Percentiles rank a stretch among this genome's conserved stretches.
phyloP scores from a whole-genome alignment of 139 green algal genomes.

The Tetraselmis striata region DNA sequence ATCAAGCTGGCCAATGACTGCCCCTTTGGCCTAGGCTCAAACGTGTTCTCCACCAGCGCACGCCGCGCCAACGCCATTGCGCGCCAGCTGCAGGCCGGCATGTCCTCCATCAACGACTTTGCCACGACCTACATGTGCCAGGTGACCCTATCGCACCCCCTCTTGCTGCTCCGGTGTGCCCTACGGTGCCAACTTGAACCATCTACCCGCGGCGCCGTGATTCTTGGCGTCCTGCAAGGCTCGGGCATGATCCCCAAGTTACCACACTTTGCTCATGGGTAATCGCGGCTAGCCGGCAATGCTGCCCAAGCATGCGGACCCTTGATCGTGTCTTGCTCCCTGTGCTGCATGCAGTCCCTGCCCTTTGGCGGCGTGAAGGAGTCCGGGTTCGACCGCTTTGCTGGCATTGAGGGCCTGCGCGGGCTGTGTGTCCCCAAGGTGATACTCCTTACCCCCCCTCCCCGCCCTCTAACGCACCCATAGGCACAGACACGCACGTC shows the following conservation, averaged over 20 bases:
- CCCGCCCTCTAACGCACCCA: slow-evolving; percentile 1
- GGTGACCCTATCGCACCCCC: neutral
- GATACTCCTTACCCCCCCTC: neutral
- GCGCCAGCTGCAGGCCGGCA: slow-evolving; percentile 61
- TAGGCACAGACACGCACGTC: neutral
- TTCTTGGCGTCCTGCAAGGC: too few relatives aligned
- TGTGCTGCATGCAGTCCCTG: too few relatives aligned
- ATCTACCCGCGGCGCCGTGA: too few relatives aligned
- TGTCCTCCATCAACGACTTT: slow-evolving; percentile 95
- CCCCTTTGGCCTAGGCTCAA: slow-evolving; percentile 87
- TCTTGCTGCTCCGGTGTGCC: neutral
- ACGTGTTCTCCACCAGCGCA: slow-evolving; percentile 70
- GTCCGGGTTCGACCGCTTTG: slow-evolving; percentile 91
- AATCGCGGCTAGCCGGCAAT: too few relatives aligned
- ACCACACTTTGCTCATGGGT: too few relatives aligned
- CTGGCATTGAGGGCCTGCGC: slow-evolving; percentile 87
- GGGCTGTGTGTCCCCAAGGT: slow-evolving; percentile 75
- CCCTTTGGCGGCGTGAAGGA: slow-evolving; percentile 97
- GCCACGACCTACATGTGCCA: slow-evolving; percentile 90
- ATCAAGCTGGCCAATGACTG: slow-evolving; percentile 91
- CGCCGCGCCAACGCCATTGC: slow-evolving; percentile 51
- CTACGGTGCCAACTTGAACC: too few relatives aligned
- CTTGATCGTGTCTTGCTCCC: too few relatives aligned
- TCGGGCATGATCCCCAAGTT: too few relatives aligned
- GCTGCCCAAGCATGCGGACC: too few relatives aligned